Evolutionary conservation across 2,329 filamentous ascomycete genomes (phyloP), one percentile per base, ranked within the genome.

Genomic region (Aspergillus versicolor): DNA sequence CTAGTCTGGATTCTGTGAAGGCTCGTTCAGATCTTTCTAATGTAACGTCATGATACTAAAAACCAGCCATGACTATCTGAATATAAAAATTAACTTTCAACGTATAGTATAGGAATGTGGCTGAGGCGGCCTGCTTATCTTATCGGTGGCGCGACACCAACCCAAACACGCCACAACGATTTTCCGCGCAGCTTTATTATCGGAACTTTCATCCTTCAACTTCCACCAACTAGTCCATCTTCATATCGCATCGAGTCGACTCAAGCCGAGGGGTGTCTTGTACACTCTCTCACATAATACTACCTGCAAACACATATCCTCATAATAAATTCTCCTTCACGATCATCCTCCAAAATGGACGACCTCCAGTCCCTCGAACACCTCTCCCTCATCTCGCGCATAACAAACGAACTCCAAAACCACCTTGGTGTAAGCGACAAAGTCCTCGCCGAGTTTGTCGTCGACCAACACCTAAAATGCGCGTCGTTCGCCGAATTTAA

Each of bases 391-490:
- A 92, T 97, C 56, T 94, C 91, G 50, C 96, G 93, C 75, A 91
- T 99, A 66, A 92, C 92, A 13, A 93, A 90, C 17, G 94, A 99
- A 76, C 82, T 99, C 52, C 89, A 96, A 68, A 99, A 99, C 70
- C 91, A 99, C 76, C 77, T 97, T 58, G 91, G 92, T 55, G 86
- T 97, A 67, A 89, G 85, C 72, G 92, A 99, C 77, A 97, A 96
- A 76, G 96, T 91, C 5, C 86, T 99, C 24, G 92, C 94, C 65
- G 94, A 99, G 75, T 99, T 96, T 71, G 86, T 99, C 68, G 96
- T 99, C 70, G 90, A 90, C 60, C 89, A 96, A 72, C 91, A 96
- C 67, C 77, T 88, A 72, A 85, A 92, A 82, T 89, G 87, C 78
- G 82, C 81, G 51, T 83, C 83, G 27, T 80, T 90, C 56, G 75